Evolutionary conservation across 2,329 filamentous ascomycete species (phyloP).

Genomic region (Fusarium pseudograminearum): DNA sequence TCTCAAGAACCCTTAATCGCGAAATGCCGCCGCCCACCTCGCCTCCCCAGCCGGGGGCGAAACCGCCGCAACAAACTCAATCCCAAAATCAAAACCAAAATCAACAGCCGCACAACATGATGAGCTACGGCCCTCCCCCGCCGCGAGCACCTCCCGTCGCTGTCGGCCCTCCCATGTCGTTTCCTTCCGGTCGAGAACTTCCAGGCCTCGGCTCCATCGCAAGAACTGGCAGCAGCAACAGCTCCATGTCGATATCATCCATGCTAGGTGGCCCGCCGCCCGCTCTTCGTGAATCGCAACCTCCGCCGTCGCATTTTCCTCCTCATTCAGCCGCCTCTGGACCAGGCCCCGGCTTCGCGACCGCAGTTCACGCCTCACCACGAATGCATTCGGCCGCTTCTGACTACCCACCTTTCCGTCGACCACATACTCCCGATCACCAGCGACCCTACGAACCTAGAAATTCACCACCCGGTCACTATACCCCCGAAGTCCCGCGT

Average conservation of each 20-base stretch:
- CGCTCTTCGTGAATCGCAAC: conserved; percentile 57
- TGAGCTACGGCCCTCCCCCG: conserved; percentile 59
- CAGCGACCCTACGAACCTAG: conserved; percentile 66
- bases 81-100: conserved; percentile 37
- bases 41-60: conserved; percentile 55
- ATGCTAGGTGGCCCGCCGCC: conserved; percentile 67
- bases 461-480: conserved; percentile 63
- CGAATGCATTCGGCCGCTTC: conserved; percentile 65
- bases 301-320: conserved; percentile 57
- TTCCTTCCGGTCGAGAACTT: conserved; percentile 64
- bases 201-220: conserved; percentile 64
- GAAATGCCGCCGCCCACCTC: conserved; percentile 62
- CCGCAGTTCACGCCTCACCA: conserved; percentile 66
- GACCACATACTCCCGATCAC: conserved; percentile 81
- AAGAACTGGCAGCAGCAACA: conserved; percentile 60
- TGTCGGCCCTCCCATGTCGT: conserved; percentile 59
- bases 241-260: conserved; percentile 72
- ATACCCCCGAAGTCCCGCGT: conserved; percentile 69
- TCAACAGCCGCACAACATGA: conserved; percentile 52
- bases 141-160: conserved; percentile 59
- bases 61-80: conserved; percentile 46
- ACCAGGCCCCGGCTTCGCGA: conserved; percentile 60
- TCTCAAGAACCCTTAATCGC: conserved; percentile 54
- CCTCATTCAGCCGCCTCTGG: conserved; percentile 56
- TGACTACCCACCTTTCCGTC: conserved; percentile 72